Evolutionary conservation across 352 stramenopile species (phyloP).

Genomic region (Globisporangium yorkense): DNA sequence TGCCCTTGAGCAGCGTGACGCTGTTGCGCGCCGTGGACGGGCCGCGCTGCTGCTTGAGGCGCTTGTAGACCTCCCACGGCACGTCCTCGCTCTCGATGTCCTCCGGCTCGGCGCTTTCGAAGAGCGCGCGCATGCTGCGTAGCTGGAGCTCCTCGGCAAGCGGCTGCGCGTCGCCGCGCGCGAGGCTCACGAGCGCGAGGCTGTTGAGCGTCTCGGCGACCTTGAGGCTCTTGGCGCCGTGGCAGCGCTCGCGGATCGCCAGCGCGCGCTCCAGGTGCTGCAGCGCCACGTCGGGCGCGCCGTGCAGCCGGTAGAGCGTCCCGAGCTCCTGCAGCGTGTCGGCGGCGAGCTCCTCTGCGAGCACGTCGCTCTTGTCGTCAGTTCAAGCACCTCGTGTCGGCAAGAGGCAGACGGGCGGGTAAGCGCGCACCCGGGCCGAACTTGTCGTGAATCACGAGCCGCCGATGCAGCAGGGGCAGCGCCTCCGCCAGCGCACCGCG

Average conservation of each 20-base stretch:
- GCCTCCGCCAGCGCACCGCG: conserved; percentile 57
- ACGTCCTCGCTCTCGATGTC: conserved; percentile 74
- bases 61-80: conserved; percentile 78
- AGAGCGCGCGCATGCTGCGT: conserved; percentile 48
- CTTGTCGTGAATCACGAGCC: conserved; percentile 82
- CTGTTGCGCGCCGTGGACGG: conserved; percentile 54
- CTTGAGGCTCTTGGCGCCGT: conserved; percentile 54
- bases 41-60: conserved; percentile 56
- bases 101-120: conserved; percentile 46
- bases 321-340: conserved; percentile 63
- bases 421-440: conserved; percentile 40
- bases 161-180: conserved; percentile 22
- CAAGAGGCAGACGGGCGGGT: neutral
- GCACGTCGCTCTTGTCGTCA: neutral
- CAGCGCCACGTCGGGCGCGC: conserved; percentile 36
- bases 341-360: conserved; percentile 42
- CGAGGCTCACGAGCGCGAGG: conserved; percentile 44
- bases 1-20: conserved; percentile 55
- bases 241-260: conserved; percentile 31
- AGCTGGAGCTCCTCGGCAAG: conserved; percentile 38
- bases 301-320: conserved; percentile 62
- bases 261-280: conserved; percentile 61
- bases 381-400: too few relatives aligned
- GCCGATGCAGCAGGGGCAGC: conserved; percentile 60
- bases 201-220: conserved; percentile 80